Evolutionary conservation across 2,329 filamentous ascomycete genomes (phyloP).

Genomic region (Fusarium sp.): DNA sequence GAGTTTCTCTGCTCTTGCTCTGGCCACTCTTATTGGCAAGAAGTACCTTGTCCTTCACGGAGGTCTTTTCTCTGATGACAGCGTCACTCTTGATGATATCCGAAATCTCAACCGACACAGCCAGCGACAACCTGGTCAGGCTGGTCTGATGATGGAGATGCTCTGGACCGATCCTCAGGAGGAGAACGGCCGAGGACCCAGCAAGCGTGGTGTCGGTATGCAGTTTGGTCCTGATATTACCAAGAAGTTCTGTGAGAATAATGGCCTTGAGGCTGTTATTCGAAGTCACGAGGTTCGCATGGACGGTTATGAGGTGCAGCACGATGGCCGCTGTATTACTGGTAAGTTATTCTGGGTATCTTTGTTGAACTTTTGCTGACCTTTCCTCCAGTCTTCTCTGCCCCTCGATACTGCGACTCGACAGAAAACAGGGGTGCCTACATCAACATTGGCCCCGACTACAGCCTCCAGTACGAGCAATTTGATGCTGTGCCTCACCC

Average conservation of each 20-base stretch:
- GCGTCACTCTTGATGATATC: constrained; percentile 90
- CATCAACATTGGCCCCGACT: constrained; percentile 94
- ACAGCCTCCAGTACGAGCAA: constrained; percentile 91
- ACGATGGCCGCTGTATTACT: constrained; percentile 94
- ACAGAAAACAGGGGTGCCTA: constrained; percentile 98
- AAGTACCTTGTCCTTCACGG: constrained; percentile 95
- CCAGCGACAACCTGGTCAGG: constrained; percentile 92
- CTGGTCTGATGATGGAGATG: constrained; percentile 99
- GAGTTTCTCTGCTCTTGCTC: constrained; percentile 92
- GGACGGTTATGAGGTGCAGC: constrained; percentile 99
- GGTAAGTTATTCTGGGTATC: constrained; percentile 62
- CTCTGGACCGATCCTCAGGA: constrained; percentile 98
- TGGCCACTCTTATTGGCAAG: constrained; percentile 90
- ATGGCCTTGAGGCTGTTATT: constrained; percentile 93
- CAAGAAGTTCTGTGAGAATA: constrained; percentile 95
- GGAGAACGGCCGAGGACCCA: constrained; percentile 86
- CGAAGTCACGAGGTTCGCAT: constrained; percentile 98
- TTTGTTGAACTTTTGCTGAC: constrained; percentile 15
- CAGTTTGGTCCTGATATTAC: constrained; percentile 98
- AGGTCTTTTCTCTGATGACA: constrained; percentile 96
- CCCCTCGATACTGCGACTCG: constrained; percentile 96
- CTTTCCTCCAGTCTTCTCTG: constrained; percentile 81
- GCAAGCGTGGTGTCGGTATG: constrained; percentile 95
- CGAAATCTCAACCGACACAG: constrained; percentile 90
- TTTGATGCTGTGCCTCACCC: constrained; percentile 98